These are phyloP conservation scores for Ceratorhiza oryzae-sativae DNA, from an alignment of 1,284 basidiomycete species.

Conservation along the genomic window DNA sequence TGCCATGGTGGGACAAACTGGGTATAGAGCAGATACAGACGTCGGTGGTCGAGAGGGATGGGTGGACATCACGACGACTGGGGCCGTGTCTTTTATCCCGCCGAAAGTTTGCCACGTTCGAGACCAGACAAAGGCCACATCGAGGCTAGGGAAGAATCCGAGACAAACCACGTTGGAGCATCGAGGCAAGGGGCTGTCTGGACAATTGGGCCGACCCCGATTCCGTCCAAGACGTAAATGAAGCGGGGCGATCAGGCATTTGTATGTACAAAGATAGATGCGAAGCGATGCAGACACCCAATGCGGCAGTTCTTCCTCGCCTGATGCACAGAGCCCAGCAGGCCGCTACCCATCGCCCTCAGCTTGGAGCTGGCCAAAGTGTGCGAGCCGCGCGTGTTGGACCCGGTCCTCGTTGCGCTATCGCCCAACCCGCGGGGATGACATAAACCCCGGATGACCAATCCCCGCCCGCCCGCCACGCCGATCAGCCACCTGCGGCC, in stretches of 20 bases:
- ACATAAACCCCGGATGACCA: constrained; percentile 21
- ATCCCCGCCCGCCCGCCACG: not conserved
- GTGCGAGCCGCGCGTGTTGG: not conserved
- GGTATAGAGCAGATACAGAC: not conserved
- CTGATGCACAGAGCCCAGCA: constrained; percentile 5
- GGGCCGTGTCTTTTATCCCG: constrained; percentile 13
- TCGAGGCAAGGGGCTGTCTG: constrained; percentile 31
- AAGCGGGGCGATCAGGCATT: constrained; percentile 1
- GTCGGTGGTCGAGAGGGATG: not conserved
- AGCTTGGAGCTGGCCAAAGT: not conserved
- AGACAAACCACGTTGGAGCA: constrained; percentile 35
- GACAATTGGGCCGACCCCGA: constrained; percentile 4
- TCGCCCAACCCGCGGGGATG: too few species aligned
- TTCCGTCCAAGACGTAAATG: constrained; percentile 27
- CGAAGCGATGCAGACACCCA: not conserved
- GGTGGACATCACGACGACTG: not conserved
- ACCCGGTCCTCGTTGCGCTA: not conserved
- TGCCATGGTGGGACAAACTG: not conserved
- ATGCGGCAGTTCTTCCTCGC: not conserved
- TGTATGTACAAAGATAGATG: constrained; percentile 13
- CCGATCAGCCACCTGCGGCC: constrained; percentile 8
- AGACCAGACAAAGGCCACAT: constrained; percentile 34
- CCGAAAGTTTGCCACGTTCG: constrained; percentile 17
- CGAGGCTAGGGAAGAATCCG: constrained; percentile 26
- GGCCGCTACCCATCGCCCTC: not conserved